Evolutionary conservation across 371 early-diverging fungal genomes (phyloP).

Genomic region (Fennellomyces sp.): DNA sequence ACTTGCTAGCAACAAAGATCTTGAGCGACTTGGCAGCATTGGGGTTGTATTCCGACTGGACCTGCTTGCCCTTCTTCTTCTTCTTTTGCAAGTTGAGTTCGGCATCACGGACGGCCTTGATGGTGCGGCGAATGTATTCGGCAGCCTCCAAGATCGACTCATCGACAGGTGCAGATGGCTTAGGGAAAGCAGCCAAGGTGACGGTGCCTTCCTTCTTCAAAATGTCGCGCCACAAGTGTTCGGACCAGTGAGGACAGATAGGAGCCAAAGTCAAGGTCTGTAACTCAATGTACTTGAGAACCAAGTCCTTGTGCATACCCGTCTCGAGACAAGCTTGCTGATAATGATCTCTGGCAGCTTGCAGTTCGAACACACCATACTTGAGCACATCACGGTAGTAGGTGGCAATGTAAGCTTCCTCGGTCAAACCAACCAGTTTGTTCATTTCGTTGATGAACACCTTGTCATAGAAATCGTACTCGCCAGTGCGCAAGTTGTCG

Average conservation of each 20-base stretch:
- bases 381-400: slow-evolving; percentile 96
- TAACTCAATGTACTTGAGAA: slow-evolving; percentile 78
- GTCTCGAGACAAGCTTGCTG: slow-evolving; percentile 68
- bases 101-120: slow-evolving; percentile 80
- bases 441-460: slow-evolving; percentile 92
- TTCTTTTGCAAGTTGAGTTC: slow-evolving; percentile 82
- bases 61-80: slow-evolving; percentile 72
- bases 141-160: slow-evolving; percentile 73
- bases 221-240: slow-evolving; percentile 84
- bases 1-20: slow-evolving; percentile 77
- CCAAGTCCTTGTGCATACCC: slow-evolving; percentile 87
- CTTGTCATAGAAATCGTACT: slow-evolving; percentile 76
- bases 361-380: slow-evolving; percentile 93
- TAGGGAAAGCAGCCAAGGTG: slow-evolving; percentile 78
- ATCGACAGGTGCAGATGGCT: slow-evolving; percentile 59
- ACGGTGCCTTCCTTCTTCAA: slow-evolving; percentile 78
- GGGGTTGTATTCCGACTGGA: slow-evolving; percentile 60
- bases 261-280: slow-evolving; percentile 88
- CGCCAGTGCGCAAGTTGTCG: slow-evolving; percentile 43
- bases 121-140: slow-evolving; percentile 80
- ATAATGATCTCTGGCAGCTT: slow-evolving; percentile 91
- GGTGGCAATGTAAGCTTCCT: slow-evolving; percentile 82
- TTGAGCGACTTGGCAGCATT: slow-evolving; percentile 73
- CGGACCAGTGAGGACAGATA: slow-evolving; percentile 93
- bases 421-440: slow-evolving; percentile 67